Conservation (phyloP, 1,139 yeast species). For the Hanseniaspora sp. region DNA sequence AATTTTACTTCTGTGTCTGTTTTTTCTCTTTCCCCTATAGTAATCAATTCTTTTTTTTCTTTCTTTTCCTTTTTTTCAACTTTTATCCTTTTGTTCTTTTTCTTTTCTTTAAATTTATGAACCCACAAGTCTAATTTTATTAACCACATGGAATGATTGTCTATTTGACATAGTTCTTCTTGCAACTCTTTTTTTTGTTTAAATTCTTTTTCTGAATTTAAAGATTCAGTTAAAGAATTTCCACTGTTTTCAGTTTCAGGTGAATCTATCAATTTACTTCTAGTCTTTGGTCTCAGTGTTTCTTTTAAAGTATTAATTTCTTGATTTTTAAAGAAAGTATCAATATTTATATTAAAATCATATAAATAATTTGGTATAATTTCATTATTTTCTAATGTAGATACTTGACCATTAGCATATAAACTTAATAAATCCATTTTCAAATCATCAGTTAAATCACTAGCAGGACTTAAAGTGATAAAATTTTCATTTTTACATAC, state of each 20-base stretch:
- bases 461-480: constrained; percentile 6
- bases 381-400: not conserved
- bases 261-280: constrained; percentile 1
- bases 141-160: constrained; percentile 1
- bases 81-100: not conserved
- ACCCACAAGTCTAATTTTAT: constrained; percentile 10
- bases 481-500: not conserved
- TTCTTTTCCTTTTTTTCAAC: not conserved
- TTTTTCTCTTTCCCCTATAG: not conserved
- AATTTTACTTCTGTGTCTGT: not conserved
- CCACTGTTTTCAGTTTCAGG: constrained; percentile 2
- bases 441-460: not conserved
- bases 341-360: not conserved
- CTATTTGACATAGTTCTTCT: not conserved
- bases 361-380: not conserved
- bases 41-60: no score
- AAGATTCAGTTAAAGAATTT: not conserved
- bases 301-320: not conserved
- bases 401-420: not conserved
- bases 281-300: not conserved
- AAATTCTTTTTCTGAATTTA: not conserved
- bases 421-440: not conserved
- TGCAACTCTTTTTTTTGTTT: not conserved
- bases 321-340: not conserved
- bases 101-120: not conserved